phyloP scores from a whole-genome alignment of 805 yeast species.

The Danielia oregonensis region DNA sequence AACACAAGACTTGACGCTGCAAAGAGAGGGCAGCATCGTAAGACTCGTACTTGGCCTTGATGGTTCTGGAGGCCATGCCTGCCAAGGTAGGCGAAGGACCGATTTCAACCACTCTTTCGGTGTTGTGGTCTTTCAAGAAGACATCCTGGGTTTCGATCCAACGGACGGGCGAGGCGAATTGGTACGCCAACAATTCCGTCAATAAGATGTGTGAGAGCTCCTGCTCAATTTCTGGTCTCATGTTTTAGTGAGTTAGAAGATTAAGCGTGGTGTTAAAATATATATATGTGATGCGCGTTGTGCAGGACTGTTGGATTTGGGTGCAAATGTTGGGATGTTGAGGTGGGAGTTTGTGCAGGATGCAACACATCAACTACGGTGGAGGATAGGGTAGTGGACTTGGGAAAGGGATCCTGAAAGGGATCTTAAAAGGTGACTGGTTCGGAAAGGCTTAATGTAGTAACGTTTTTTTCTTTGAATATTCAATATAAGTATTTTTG shows the following conservation, averaged over 20 bases:
- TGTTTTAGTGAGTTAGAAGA: too few species aligned
- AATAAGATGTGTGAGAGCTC: slow-evolving; percentile 92
- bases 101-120: slow-evolving; percentile 96
- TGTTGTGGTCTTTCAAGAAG: slow-evolving; percentile 85
- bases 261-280: slow-evolving; percentile 1
- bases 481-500: too few species aligned
- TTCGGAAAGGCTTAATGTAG: too few species aligned
- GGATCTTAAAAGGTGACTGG: too few species aligned
- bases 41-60: slow-evolving; percentile 92
- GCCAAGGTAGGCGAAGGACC: slow-evolving; percentile 99
- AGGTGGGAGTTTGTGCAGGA: slow-evolving; percentile 1
- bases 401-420: too few species aligned
- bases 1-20: slow-evolving; percentile 91
- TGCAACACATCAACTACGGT: too few species aligned
- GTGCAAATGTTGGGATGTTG: slow-evolving; percentile 15
- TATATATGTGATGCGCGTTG: slow-evolving; percentile 1
- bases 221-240: slow-evolving; percentile 96
- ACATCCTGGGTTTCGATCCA: slow-evolving; percentile 99
- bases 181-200: slow-evolving; percentile 96
- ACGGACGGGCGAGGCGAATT: slow-evolving; percentile 98
- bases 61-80: slow-evolving; percentile 97
- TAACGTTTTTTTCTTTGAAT: too few species aligned
- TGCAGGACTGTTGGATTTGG: slow-evolving; percentile 6
- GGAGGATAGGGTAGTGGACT: too few species aligned
- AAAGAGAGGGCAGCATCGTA: slow-evolving; percentile 95